phyloP scores from a whole-genome alignment of 768 basidiomycete genomes.

The Leccinum truebloodii region DNA sequence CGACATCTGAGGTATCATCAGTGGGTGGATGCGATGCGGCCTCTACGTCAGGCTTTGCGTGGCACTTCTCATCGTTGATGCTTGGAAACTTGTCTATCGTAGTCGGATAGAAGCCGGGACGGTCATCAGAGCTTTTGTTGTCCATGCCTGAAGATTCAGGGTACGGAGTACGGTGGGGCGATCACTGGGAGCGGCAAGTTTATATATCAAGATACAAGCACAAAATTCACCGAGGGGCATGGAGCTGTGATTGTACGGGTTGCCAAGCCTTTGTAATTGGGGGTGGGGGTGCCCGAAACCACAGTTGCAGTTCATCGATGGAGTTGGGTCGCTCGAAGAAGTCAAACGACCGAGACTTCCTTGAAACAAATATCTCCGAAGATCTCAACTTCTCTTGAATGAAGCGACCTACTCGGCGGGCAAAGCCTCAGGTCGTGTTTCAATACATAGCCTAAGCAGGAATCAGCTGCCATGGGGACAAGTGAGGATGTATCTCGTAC shows the following conservation, averaged over 20 bases:
- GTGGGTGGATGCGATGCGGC: neutral
- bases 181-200: neutral
- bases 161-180: neutral
- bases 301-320: neutral
- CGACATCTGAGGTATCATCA: slow-evolving; percentile 14
- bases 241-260: neutral
- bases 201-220: slow-evolving; percentile 3
- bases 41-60: slow-evolving; percentile 36
- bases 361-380: neutral
- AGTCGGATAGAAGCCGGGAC: neutral
- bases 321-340: neutral
- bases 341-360: neutral
- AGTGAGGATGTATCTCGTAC: neutral
- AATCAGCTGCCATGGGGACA: neutral
- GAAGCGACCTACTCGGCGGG: neutral
- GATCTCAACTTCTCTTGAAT: neutral
- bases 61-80: slow-evolving; percentile 14
- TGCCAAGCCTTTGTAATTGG: neutral
- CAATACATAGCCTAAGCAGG: neutral
- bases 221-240: neutral
- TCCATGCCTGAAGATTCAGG: slow-evolving; percentile 5
- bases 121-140: neutral
- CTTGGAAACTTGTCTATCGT: neutral
- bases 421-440: neutral
- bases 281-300: neutral